These are phyloP conservation scores for Microstegium vimineum DNA, from an alignment of 176 grass and related monocot genomes.

Conservation along the genomic window DNA sequence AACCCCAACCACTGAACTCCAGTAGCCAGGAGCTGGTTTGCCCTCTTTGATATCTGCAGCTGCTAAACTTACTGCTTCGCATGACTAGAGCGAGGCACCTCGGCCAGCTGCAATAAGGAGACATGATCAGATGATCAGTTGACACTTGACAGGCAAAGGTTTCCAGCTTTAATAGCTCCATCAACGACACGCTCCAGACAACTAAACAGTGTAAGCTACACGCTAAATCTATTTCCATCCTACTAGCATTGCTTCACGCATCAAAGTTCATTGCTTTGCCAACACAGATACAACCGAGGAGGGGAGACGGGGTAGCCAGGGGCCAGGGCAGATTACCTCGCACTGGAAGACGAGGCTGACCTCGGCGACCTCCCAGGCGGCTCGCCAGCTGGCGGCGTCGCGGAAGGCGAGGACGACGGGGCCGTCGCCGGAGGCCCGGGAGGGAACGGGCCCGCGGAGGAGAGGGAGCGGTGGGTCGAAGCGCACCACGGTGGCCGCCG, in stretches of 20 bases:
- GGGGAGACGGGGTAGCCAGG: not conserved
- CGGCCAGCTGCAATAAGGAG: conserved; percentile 36
- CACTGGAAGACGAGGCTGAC: conserved; percentile 38
- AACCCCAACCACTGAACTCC: conserved; percentile 8
- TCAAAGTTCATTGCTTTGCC: not conserved
- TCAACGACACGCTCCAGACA: not conserved
- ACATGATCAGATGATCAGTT: no score
- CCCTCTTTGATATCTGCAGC: conserved; percentile 23
- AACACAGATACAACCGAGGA: not conserved
- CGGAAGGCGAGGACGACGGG: conserved; percentile 44
- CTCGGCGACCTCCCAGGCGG: conserved; percentile 39
- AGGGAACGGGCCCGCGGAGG: conserved; percentile 30
- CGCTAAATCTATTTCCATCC: not conserved
- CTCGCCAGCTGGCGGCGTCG: conserved; percentile 33
- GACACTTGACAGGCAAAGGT: not conserved
- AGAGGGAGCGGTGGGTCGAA: conserved; percentile 42
- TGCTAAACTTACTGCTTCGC: conserved; percentile 36
- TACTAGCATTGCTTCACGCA: no score
- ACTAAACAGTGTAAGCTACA: not conserved
- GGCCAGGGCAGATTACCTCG: conserved; percentile 8
- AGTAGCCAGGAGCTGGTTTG: conserved; percentile 5
- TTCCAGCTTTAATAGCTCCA: not conserved
- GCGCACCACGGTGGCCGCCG: not conserved
- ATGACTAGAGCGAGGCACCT: conserved; percentile 29
- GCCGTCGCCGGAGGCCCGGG: not conserved